Evolutionary conservation across 2,329 filamentous ascomycete genomes (phyloP).

Genomic region (Colletotrichum musae): DNA sequence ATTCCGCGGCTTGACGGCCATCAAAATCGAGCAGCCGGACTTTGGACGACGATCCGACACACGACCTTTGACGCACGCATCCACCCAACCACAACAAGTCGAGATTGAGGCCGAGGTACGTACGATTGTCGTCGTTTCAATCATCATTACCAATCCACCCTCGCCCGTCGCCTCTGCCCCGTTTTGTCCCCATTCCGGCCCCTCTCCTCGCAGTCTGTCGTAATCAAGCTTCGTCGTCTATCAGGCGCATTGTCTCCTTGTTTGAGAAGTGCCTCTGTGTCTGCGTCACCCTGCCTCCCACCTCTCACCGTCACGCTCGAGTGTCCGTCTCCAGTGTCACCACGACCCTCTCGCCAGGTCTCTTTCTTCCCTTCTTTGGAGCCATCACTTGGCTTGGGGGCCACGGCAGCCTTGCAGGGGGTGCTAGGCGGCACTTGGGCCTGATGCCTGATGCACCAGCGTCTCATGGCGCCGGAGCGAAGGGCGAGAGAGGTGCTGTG

Average conservation of each 20-base stretch:
- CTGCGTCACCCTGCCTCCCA: slow-evolving; percentile 19
- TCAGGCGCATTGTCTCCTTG: slow-evolving; percentile 31
- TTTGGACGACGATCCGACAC: slow-evolving; percentile 37
- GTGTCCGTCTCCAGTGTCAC: slow-evolving; percentile 27
- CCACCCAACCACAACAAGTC: neutral
- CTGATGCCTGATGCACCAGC: slow-evolving; percentile 13
- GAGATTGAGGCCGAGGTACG: slow-evolving; percentile 7
- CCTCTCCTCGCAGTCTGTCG: slow-evolving; percentile 17
- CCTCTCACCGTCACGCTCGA: slow-evolving; percentile 14
- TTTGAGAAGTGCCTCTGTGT: slow-evolving; percentile 13
- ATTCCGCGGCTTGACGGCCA: slow-evolving; percentile 11
- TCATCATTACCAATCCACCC: slow-evolving; percentile 20
- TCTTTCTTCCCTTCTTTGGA: neutral
- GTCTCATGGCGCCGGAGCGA: slow-evolving; percentile 6
- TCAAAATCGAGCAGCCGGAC: slow-evolving; percentile 21
- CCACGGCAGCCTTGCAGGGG: slow-evolving; percentile 20
- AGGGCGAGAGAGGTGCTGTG: neutral
- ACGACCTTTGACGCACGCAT: slow-evolving; percentile 24
- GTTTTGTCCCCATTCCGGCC: slow-evolving; percentile 27
- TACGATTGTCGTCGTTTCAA: slow-evolving; percentile 26
- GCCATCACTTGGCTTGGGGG: slow-evolving; percentile 13
- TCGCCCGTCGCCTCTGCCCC: slow-evolving; percentile 1
- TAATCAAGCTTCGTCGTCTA: slow-evolving; percentile 33
- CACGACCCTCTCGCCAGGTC: slow-evolving; percentile 6
- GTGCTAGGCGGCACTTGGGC: slow-evolving; percentile 4